These are phyloP conservation scores for Candolleomyces efflorescens DNA, from an alignment of 768 basidiomycete species.

Conservation along the genomic window DNA sequence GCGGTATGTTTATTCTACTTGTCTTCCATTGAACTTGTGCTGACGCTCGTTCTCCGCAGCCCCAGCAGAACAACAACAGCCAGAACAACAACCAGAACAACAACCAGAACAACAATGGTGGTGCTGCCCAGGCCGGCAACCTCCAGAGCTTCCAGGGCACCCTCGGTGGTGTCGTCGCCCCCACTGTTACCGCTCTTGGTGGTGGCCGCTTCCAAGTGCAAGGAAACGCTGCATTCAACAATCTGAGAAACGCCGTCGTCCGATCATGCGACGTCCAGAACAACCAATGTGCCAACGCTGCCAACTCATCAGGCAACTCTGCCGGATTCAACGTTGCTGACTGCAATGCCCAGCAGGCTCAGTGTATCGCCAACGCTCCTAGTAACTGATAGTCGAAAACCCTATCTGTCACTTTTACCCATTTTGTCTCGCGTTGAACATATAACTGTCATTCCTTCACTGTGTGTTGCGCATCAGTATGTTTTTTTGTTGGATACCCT, in stretches of 20 bases:
- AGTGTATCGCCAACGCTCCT: slow-evolving; percentile 27
- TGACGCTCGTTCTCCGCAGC: neutral
- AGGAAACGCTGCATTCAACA: slow-evolving; percentile 45
- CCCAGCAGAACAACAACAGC: slow-evolving; percentile 9
- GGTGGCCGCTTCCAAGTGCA: slow-evolving; percentile 46
- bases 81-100: slow-evolving; percentile 7
- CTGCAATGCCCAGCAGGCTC: slow-evolving; percentile 41
- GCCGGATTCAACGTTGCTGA: slow-evolving; percentile 41
- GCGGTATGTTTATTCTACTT: neutral
- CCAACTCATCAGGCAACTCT: slow-evolving; percentile 47
- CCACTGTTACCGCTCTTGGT: slow-evolving; percentile 36
- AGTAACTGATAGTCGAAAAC: slow-evolving; percentile 4
- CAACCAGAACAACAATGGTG: slow-evolving; percentile 5
- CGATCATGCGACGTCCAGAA: slow-evolving; percentile 57
- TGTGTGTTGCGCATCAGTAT: neutral
- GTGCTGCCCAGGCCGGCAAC: slow-evolving; percentile 24
- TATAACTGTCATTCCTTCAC: neutral
- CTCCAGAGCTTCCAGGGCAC: slow-evolving; percentile 47
- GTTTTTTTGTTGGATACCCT: neutral
- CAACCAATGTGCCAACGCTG: slow-evolving; percentile 55
- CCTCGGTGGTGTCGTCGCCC: slow-evolving; percentile 43
- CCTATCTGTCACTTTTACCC: neutral
- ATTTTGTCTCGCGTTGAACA: too few species aligned
- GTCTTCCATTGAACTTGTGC: neutral
- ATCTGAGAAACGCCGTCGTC: slow-evolving; percentile 36